Evolutionary conservation across 352 stramenopile species (phyloP), one percentile per base, ranked within the genome.

Genomic region (Phytophthora lateralis): DNA sequence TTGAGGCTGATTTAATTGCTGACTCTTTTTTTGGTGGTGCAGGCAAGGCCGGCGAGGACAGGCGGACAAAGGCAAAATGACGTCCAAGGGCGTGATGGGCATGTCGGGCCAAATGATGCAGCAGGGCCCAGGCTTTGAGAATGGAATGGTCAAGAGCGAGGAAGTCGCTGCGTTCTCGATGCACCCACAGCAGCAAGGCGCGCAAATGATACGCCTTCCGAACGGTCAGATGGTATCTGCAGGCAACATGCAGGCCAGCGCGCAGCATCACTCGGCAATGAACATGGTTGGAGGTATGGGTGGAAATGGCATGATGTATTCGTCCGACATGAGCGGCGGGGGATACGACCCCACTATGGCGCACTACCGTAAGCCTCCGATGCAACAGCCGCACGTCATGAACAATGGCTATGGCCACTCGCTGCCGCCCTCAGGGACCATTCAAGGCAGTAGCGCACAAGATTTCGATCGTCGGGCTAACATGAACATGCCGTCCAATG

Each of bases 141-240:
- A 67, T 4, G 66, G 64, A 2, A 76, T 90, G 66, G 68, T 90
- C 48, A 90, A 90, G 56, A 89, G 77, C 58, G 81, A 90, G 51
- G 78, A 90, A 52, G 73, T 90, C 0, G 63, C 70, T 2, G 60
- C 75, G 10, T 90, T 87, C 53, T 76, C 73, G 0, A 86, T 90
- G 73, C 72, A 75, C 15, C 41, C 69, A 17, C 69, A 69, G 52
- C 68, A 73, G 18, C 68, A 73, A 24, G 55, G 51, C 2, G 37
- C 66, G 6, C 76, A 73, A 29, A 76, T 80, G 66, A 39, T 72
- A 35, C 69, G 75, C 17, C 63, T 82, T 47, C 55, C 55, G 27
- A 80, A 66, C 42, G 64, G 69, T 3, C 53, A 82, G 46, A 55
- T 78, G 50, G 48, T 74, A 37, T 9, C 66, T 14, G 69, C 62